Base-by-base conservation (phyloP, 768 basidiomycete genomes). In the Phlegmacium glaucopus region DNA sequence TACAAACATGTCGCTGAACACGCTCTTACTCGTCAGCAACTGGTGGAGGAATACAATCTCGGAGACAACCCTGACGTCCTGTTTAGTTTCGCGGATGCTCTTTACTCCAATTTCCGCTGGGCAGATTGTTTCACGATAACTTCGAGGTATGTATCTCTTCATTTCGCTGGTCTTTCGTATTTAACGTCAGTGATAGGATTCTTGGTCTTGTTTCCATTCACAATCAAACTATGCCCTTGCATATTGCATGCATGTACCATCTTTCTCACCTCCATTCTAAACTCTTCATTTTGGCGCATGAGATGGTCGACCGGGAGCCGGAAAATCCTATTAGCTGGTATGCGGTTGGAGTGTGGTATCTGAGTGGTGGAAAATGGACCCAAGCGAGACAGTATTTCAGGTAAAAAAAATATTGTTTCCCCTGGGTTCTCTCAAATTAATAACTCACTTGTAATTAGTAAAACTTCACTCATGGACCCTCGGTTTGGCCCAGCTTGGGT, bases 201-300 rank as follows among this genome's bases (percentile, higher is more conserved):
- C 73, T 97, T 37, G 79, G 82, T 12, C 72, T 90, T 9, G 85
- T 90, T n/a, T 78, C 87, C 1, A 82, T 91, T 35, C 96, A 99
- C 63, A 82, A 84, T 26, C 79, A 87, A 6, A 91, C 95, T 1
- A 85, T 98, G 70, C 93, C 94, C 0, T 63, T 98, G 49, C 95
- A 99, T 61, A 85, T 99, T 28, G 94, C 95, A 4, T 97, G 95
- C 78, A 95, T 98, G 91, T 90, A 94, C 61, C 95, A 99, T 65
- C 75, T 98, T 15, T 81, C 85, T 18, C 86, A 95, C 63, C 72
- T 97, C 9, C 90, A 94, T 57, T 94, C 94, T 3, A 87, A 87
- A 56, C 79, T 99, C 6, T 99, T 97, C 70, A 87, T 99, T 52
- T 78, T 98, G 32, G 96, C 96, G 0, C 96, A 98, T 59, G 91